Percentiles rank a stretch among this genome's conserved stretches.
Evolutionary conservation across 257 asterid species (phyloP).

Genomic region (Thymus quinquecostatus): DNA sequence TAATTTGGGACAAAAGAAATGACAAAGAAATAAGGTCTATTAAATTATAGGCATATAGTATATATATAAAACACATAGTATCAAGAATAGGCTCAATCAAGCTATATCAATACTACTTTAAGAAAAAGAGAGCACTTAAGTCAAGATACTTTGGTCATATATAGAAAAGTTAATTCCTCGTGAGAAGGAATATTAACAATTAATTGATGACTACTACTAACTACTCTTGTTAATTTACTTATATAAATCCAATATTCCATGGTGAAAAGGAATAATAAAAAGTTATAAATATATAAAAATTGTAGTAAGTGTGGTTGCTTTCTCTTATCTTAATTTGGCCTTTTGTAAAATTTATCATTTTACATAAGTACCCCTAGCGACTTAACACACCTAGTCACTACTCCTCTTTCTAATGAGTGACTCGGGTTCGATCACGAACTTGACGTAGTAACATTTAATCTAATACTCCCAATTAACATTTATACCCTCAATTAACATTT

Average conservation of each 20-base stretch:
- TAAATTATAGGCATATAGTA: slow-evolving; percentile 11
- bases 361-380: slow-evolving; percentile 8
- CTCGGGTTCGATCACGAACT: too few species aligned
- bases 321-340: slow-evolving; percentile 33
- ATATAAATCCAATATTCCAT: slow-evolving; percentile 33
- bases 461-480: too few species aligned
- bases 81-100: slow-evolving; percentile 44
- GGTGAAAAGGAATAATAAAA: slow-evolving; percentile 26
- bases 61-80: slow-evolving; percentile 23
- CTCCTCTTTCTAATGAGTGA: too few species aligned
- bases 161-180: slow-evolving; percentile 45
- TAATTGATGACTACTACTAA: slow-evolving; percentile 21
- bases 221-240: neutral
- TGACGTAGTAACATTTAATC: too few species aligned
- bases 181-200: slow-evolving; percentile 52
- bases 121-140: slow-evolving; percentile 59
- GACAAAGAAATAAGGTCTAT: slow-evolving; percentile 33
- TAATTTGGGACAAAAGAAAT: slow-evolving; percentile 29
- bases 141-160: slow-evolving; percentile 64
- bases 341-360: slow-evolving; percentile 11
- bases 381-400: too few species aligned
- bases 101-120: slow-evolving; percentile 36
- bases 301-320: slow-evolving; percentile 39
- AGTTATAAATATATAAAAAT: slow-evolving; percentile 14
- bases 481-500: too few species aligned